phyloP scores from a whole-genome alignment of 164 flowering plant genomes.

The Piper betle region DNA sequence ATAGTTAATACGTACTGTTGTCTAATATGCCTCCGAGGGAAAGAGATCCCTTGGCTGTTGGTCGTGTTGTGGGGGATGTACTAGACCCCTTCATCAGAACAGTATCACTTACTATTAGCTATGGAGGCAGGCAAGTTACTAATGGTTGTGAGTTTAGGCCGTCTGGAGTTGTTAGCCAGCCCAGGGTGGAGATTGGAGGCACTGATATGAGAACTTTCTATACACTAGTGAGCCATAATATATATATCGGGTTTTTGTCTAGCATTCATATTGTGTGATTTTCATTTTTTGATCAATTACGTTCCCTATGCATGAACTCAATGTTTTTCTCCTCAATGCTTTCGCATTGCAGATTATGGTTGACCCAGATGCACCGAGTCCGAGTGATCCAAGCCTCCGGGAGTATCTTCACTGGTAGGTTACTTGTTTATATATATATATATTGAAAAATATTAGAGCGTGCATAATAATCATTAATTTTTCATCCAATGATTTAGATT shows the following conservation, averaged over 20 bases:
- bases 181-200: conserved; percentile 41
- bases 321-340: too few relatives aligned
- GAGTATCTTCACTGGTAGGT: conserved; percentile 20
- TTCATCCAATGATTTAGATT: too few relatives aligned
- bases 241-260: not conserved
- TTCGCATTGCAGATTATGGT: conserved; percentile 16
- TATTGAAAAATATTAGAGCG: too few relatives aligned
- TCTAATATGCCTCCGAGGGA: conserved; percentile 3
- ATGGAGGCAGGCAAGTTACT: conserved; percentile 21
- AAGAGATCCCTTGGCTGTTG: conserved; percentile 42
- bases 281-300: too few relatives aligned
- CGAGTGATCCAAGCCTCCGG: conserved; percentile 16
- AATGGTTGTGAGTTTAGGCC: conserved; percentile 58
- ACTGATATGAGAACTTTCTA: conserved; percentile 44
- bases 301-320: too few relatives aligned
- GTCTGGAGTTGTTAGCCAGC: conserved; percentile 36
- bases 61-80: conserved; percentile 66
- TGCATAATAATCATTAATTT: too few relatives aligned
- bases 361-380: conserved; percentile 24
- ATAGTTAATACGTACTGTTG: too few relatives aligned
- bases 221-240: conserved; percentile 31
- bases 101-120: conserved; percentile 22
- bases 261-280: not conserved
- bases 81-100: conserved; percentile 39
- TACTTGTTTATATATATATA: too few relatives aligned